phyloP scores from a whole-genome alignment of 306 rosid species.

The Cucurbita maxima region DNA sequence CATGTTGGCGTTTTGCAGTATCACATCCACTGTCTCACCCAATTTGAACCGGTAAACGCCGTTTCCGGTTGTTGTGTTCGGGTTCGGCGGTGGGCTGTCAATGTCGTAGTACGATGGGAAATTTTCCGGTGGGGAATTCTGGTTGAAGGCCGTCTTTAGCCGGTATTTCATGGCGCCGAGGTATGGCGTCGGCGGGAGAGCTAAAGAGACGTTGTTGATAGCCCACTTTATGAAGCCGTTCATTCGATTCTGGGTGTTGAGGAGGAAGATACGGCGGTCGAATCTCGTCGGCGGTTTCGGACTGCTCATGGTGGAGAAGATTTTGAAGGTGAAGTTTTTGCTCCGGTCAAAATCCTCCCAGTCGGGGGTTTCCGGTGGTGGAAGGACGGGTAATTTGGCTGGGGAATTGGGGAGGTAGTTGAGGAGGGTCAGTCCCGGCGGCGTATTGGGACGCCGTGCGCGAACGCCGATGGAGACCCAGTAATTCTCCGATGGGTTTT shows the following conservation, averaged over 20 bases:
- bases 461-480: conserved; percentile 62
- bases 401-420: conserved; percentile 40
- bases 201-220: conserved; percentile 45
- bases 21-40: conserved; percentile 33
- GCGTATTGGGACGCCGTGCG: conserved; percentile 47
- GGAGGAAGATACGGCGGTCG: conserved; percentile 38
- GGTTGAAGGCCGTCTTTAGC: conserved; percentile 17
- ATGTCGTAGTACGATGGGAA: conserved; percentile 29
- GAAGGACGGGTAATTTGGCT: conserved; percentile 41
- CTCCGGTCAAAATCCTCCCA: conserved; percentile 53
- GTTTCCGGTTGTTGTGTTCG: conserved; percentile 20
- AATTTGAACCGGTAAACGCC: conserved; percentile 36
- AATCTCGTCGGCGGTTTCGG: conserved; percentile 35
- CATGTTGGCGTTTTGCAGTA: conserved; percentile 54
- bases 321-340: conserved; percentile 37
- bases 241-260: conserved; percentile 57
- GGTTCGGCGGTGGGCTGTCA: conserved; percentile 20
- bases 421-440: conserved; percentile 42
- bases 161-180: conserved; percentile 36
- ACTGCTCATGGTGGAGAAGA: conserved; percentile 42
- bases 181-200: conserved; percentile 54
- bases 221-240: conserved; percentile 53
- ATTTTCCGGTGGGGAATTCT: conserved; percentile 23
- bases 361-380: conserved; percentile 45
- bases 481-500: conserved; percentile 50